Conservation (phyloP, 208 protist species). For the Trichomonas gallinae region DNA sequence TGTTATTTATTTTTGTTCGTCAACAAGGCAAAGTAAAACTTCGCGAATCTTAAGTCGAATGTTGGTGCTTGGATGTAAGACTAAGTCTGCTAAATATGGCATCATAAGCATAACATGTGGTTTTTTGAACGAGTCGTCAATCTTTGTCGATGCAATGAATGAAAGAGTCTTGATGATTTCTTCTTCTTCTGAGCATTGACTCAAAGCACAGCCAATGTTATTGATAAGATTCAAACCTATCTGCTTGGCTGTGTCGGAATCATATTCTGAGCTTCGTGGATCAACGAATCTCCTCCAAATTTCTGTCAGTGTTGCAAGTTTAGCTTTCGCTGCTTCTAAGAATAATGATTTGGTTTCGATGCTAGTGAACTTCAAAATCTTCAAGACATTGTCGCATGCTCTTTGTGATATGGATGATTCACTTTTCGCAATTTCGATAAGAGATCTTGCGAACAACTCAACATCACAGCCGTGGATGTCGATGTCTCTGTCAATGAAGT, state of each 20-base stretch:
- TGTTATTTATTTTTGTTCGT: neutral
- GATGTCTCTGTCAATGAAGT: neutral
- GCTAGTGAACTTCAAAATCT: neutral
- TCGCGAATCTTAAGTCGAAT: neutral
- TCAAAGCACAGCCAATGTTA: neutral
- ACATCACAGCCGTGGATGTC: neutral
- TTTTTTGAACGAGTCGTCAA: neutral
- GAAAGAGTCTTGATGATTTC: neutral
- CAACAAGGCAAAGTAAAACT: neutral
- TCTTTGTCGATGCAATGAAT: neutral
- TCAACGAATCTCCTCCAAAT: neutral
- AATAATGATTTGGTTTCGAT: neutral
- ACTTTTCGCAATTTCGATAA: neutral
- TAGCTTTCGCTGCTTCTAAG: neutral
- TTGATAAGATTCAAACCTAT: neutral
- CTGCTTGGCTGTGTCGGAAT: neutral
- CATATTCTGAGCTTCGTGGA: neutral
- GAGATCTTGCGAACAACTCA: neutral
- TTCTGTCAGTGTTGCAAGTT: neutral
- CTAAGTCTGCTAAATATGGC: neutral
- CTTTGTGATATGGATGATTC: neutral
- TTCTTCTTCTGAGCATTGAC: neutral
- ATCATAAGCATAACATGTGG: neutral
- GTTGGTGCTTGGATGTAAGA: neutral
- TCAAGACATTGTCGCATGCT: neutral